phyloP scores from a whole-genome alignment of 371 early-diverging fungal genomes.

The Mucor plumbeus region DNA sequence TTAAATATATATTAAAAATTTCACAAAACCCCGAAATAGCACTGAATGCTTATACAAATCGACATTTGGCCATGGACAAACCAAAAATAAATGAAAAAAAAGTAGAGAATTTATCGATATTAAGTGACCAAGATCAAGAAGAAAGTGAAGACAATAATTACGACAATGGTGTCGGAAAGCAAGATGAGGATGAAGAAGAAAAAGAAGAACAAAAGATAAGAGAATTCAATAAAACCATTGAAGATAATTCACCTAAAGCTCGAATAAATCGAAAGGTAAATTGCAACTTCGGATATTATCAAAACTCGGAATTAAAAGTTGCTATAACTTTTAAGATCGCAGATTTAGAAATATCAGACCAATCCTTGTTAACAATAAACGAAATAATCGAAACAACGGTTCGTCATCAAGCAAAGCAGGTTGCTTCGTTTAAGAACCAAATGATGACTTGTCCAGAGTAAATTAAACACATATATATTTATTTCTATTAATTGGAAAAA shows the following conservation, averaged over 20 bases:
- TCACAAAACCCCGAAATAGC: not conserved
- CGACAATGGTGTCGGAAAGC: not conserved
- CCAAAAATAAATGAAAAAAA: not conserved
- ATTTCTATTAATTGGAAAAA: too few relatives aligned
- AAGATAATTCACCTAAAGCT: constrained; percentile 27
- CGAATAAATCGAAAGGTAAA: constrained; percentile 43
- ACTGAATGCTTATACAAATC: not conserved
- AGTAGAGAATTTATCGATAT: not conserved
- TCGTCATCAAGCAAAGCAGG: constrained; percentile 49
- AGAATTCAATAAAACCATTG: not conserved
- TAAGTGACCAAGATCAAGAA: not conserved
- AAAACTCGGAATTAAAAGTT: not conserved
- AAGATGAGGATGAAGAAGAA: not conserved
- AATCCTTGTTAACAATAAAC: constrained; percentile 50
- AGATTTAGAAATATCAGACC: constrained; percentile 56
- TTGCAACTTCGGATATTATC: constrained; percentile 5
- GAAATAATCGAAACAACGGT: constrained; percentile 52
- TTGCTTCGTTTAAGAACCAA: constrained; percentile 44
- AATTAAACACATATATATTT: not conserved
- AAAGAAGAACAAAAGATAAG: not conserved
- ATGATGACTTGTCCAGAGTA: constrained; percentile 14
- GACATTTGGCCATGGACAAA: not conserved
- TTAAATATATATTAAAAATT: not conserved
- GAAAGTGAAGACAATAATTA: too few relatives aligned
- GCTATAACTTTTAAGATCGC: constrained; percentile 37